Base-by-base conservation (phyloP, 768 basidiomycete genomes). In the Russula emetica region DNA sequence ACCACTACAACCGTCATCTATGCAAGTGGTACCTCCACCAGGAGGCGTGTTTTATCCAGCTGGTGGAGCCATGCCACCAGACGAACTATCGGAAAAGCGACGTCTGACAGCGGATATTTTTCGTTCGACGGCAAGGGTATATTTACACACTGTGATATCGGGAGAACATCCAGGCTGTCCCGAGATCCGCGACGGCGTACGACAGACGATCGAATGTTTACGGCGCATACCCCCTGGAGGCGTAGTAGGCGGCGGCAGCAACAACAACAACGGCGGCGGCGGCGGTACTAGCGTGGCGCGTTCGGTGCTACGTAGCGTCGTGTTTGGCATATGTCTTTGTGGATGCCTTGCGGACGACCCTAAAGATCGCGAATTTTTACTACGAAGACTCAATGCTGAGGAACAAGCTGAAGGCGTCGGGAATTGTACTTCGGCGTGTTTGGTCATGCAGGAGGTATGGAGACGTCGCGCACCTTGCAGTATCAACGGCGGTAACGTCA, bases 101-200 rank as follows among this genome's bases (percentile, higher is more conserved):
- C 74, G 73, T 14, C 70, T 77, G 56, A 77, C 78, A 68, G 74
- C 76, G 62, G 72, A 77, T 66, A 78, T 79, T 66, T 94, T 93
- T 80, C 86, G 89, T 59, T 80, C 86, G 8, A 83, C 90, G 55
- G 83, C 91, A 22, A 78, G 80, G 53, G 81, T 92, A 45, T 93
- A 90, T 74, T 79, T 94, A 45, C 85, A 86, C 70, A 82, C 86
- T 18, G 86, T 93, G 67, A 79, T 92, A 51, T 89, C 88, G 42
- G 90, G 88, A 6, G 85, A 88, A 72, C 78, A 77, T 67, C 89
- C 91, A 0, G 75, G 79, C 22, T 85, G 85, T 36, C 78, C 77
- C 3, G 88, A 92, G 69, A 87, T 92, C 69, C 72, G 74, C 22
- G 72, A 76, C 3, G 79, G 78, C 18, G 82, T 90, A 32, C 61